phyloP scores from a whole-genome alignment of 1,139 yeast species.

The Hanseniaspora gamundiae region DNA sequence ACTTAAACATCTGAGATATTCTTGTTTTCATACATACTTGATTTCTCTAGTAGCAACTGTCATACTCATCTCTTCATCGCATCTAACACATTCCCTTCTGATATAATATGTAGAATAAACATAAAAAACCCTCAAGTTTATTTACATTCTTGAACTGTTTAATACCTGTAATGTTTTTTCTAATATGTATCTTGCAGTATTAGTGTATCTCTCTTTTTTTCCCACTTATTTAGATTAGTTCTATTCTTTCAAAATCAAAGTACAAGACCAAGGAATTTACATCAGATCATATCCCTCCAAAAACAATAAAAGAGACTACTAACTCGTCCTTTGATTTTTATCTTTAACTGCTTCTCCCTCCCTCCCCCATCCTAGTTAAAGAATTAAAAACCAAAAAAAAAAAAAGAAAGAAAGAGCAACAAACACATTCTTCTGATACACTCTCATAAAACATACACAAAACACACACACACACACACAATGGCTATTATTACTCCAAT shows the following conservation, averaged over 20 bases:
- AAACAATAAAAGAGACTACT: background rate
- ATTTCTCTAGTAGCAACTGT: no score
- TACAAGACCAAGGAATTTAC: background rate
- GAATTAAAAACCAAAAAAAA: background rate
- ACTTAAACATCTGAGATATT: background rate
- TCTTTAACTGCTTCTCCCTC: background rate
- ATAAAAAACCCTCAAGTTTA: conserved; percentile 1
- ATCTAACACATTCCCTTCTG: no score
- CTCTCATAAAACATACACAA: background rate
- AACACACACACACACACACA: conserved; percentile 1
- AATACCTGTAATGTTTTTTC: no score
- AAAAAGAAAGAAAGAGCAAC: background rate
- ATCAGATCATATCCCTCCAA: background rate
- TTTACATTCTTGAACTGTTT: background rate
- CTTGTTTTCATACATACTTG: background rate
- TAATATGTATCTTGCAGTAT: background rate
- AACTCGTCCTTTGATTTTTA: background rate
- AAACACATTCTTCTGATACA: background rate
- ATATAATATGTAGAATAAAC: background rate
- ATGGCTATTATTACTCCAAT: conserved; percentile 46
- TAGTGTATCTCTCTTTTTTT: conserved; percentile 3
- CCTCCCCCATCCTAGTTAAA: background rate
- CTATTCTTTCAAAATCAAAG: background rate
- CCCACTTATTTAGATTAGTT: background rate
- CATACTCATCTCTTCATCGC: no score